A percentile compares a stretch with the other conserved stretches of the same genome.
Conservation (phyloP, 164 flowering plant species). For the Berberis thunbergii region DNA sequence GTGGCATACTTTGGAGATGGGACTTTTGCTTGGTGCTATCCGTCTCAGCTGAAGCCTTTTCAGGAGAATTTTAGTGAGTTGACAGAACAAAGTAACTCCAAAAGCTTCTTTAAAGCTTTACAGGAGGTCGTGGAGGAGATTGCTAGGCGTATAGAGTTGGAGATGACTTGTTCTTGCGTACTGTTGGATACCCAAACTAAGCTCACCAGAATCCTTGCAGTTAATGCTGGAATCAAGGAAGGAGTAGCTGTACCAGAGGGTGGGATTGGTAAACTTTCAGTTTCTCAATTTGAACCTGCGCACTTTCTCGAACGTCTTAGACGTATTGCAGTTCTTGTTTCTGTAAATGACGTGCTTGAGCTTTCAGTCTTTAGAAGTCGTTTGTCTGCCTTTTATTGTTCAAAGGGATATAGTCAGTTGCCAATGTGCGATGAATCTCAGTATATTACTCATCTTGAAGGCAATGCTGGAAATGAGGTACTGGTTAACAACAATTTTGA, state of each 20-base stretch:
- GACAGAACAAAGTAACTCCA: slow-evolving; percentile 37
- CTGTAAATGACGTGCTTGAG: slow-evolving; percentile 34
- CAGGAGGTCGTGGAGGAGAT: slow-evolving; percentile 41
- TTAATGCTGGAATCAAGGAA: slow-evolving; percentile 13
- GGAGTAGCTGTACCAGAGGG: slow-evolving; percentile 25
- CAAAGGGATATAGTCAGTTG: slow-evolving; percentile 36
- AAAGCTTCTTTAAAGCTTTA: slow-evolving; percentile 42
- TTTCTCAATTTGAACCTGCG: slow-evolving; percentile 33
- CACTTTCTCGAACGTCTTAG: slow-evolving; percentile 29
- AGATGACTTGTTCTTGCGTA: slow-evolving; percentile 49
- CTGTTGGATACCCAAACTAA: slow-evolving; percentile 10
- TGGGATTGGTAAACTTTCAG: slow-evolving; percentile 18
- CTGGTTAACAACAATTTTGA: slow-evolving; percentile 4
- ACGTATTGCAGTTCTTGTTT: slow-evolving; percentile 27
- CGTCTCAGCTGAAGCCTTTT: slow-evolving; percentile 59
- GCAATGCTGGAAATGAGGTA: slow-evolving; percentile 6
- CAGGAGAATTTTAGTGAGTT: slow-evolving; percentile 37
- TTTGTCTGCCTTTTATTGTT: slow-evolving; percentile 40
- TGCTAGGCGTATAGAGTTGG: slow-evolving; percentile 35
- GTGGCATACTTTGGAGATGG: slow-evolving; percentile 73
- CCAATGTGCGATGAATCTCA: slow-evolving; percentile 29
- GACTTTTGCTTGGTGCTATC: slow-evolving; percentile 71
- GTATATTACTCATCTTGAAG: slow-evolving; percentile 22
- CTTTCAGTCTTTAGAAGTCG: slow-evolving; percentile 24
- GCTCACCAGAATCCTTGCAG: neutral